A percentile compares a stretch with the other conserved stretches of the same genome.
phyloP scores from a whole-genome alignment of 1,284 basidiomycete species.

The Melampsora larici-populina region DNA sequence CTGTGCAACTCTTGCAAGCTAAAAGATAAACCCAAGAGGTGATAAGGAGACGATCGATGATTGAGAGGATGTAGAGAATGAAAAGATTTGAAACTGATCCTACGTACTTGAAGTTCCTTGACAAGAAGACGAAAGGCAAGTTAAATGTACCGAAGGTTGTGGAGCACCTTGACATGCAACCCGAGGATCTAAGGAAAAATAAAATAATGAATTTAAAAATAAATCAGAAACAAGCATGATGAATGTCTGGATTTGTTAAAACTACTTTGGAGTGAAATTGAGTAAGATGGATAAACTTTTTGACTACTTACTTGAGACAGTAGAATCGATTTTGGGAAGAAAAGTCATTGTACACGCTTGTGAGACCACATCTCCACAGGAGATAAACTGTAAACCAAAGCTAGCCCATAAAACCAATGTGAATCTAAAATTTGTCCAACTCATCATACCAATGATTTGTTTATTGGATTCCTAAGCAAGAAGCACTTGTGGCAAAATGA shows the following conservation, averaged over 20 bases:
- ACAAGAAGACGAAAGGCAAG: background rate
- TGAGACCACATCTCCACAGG: background rate
- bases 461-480: too few relatives aligned
- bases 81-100: background rate
- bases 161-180: conserved; percentile 6
- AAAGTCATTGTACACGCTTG: conserved; percentile 1
- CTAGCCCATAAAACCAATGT: background rate
- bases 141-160: conserved; percentile 5
- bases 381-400: background rate
- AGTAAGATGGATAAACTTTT: background rate
- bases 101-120: background rate
- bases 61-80: background rate
- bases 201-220: background rate
- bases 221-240: too few relatives aligned
- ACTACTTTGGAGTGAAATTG: background rate
- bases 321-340: background rate
- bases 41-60: background rate
- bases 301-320: background rate
- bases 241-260: too few relatives aligned
- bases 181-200: background rate
- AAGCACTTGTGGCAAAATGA: too few relatives aligned
- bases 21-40: background rate
- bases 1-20: conserved; percentile 4
- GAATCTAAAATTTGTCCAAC: background rate
- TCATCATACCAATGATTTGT: too few relatives aligned